A percentile compares a stretch with the other conserved stretches of the same genome.
phyloP scores from a whole-genome alignment of 305 asterid species.

The Rubia peregrina region DNA sequence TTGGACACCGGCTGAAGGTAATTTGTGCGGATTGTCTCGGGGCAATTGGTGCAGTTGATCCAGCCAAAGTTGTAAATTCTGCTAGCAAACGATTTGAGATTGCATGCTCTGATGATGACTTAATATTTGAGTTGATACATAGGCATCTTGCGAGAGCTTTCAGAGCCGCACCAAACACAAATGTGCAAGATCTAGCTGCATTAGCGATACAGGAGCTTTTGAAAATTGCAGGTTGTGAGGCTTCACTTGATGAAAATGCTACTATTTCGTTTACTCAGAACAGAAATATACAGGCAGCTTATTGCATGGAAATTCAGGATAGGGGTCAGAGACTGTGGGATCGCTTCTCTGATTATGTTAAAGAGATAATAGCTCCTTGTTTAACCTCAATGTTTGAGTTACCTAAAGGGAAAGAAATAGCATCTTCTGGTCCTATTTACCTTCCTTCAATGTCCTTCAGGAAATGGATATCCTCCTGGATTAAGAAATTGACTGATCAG shows the following conservation, averaged over 20 bases:
- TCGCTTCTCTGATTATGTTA: constrained; percentile 85
- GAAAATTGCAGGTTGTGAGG: constrained; percentile 79
- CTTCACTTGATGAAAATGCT: constrained; percentile 67
- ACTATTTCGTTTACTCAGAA: constrained; percentile 30
- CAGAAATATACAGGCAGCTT: constrained; percentile 32
- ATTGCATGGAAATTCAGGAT: constrained; percentile 36
- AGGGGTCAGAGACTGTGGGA: constrained; percentile 95
- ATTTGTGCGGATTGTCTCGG: constrained; percentile 96
- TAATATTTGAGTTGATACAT: constrained; percentile 85
- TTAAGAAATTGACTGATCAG: constrained; percentile 73
- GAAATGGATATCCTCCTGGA: constrained; percentile 81
- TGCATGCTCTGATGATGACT: constrained; percentile 97
- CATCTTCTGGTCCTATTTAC: constrained; percentile 80
- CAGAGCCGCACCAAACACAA: constrained; percentile 91
- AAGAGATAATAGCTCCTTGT: constrained; percentile 99
- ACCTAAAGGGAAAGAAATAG: constrained; percentile 53
- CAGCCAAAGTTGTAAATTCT: constrained; percentile 79
- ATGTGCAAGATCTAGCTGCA: constrained; percentile 88
- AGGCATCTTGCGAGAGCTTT: constrained; percentile 96
- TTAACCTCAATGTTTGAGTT: constrained; percentile 82
- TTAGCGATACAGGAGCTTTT: constrained; percentile 95
- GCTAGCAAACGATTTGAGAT: constrained; percentile 74
- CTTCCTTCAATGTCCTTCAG: constrained; percentile 85
- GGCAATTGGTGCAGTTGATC: constrained; percentile 96
- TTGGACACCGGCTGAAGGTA: constrained; percentile 87